Evolutionary conservation across 176 grass and related monocot species (phyloP), one percentile per base, ranked within the genome.

Genomic region (Luzula sylvatica): DNA sequence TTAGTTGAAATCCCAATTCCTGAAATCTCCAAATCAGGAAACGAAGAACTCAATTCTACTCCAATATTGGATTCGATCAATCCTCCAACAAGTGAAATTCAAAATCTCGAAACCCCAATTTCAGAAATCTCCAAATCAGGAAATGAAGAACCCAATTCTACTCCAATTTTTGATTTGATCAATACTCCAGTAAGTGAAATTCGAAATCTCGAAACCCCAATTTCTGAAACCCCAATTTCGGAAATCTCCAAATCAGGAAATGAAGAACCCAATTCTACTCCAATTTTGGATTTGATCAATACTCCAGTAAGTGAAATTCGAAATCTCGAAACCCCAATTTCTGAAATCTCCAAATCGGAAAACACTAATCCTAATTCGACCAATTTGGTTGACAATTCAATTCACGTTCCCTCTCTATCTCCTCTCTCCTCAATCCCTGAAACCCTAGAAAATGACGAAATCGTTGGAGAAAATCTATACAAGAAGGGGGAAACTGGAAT

Each of bases 361-460:
- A 58, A 46, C 52, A 28, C 47, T 28, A 56, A 65, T 28, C 41
- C 46, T 45, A 46, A 61, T 53, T 43, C 47, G 11, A 25, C 42
- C 38, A 53, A 40, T 23, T 49, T 8, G 5, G 18, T 16, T 32
- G 72, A 58, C 55, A 53, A 68, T 58, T 58, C 49, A 11, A 46
- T 64, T 40, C 44, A 68, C 71, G 5, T 27, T 28, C 11, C 35
- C 47, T 63, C 46, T 45, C 30, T 75, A 39, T 48, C 44, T 58
- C 26, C 58, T 45, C 30, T 75, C 46, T 48, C 44, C 55, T 26
- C 58, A 14, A 9, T 54, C 75, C 46, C 16, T 11, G 40, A 43
- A 81, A 43, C 42, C 65, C 71, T 95, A 59, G 72, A 66, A 58
- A 14, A 25, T 29, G 72, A 77, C 21, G 83, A 84, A 38, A 55